Base-by-base conservation (phyloP, 495 filamentous ascomycete genomes). In the Acidiella bohemica region DNA sequence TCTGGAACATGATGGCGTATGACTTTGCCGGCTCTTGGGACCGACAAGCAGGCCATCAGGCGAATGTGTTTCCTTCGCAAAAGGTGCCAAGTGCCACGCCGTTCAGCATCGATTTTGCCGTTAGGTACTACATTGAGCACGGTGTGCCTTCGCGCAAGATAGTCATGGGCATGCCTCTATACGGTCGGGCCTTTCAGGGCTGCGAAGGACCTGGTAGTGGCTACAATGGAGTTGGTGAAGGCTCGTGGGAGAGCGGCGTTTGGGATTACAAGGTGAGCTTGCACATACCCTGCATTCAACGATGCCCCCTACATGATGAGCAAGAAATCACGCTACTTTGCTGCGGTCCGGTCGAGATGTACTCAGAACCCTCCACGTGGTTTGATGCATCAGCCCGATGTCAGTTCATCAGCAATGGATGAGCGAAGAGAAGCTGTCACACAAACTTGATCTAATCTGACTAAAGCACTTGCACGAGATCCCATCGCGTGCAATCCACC, bases 131-230 rank as follows among this genome's bases (percentile, higher is more conserved):
- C 60, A 57, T 76, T 43, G 55, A 62, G 0, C 81, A 79, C 9
- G 60, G 59, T 0, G 70, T 94, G 3, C 54, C 67, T 0, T 46
- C 75, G 0, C 45, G 55, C 30, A 93, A 92, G 58, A 75, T 95
- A 25, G 68, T 87, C 6, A 59, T 94, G 20, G 85, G 87, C 20
- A 72, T 93, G 65, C 86, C 61, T 0, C 62, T 95, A 0, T 94
- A 93, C 53, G 88, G 87, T 0, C 77, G 84, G 6, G 68, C 81
- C 6, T 95, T 93, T 52, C 60, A 68, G 41, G 61, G 67, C 17
- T 93, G 86, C 0, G 54, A 66, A 12, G 85, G 86, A 0, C 71
- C 76, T 0, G 87, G 86, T 0, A 57, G 66, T 26, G 58, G 68
- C 10, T 95, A 72, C 59, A 67, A 55, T 32, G 80, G 83, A 11